Conservation (phyloP, 2,329 filamentous ascomycete species). For the Parascedosporium putredinis region DNA sequence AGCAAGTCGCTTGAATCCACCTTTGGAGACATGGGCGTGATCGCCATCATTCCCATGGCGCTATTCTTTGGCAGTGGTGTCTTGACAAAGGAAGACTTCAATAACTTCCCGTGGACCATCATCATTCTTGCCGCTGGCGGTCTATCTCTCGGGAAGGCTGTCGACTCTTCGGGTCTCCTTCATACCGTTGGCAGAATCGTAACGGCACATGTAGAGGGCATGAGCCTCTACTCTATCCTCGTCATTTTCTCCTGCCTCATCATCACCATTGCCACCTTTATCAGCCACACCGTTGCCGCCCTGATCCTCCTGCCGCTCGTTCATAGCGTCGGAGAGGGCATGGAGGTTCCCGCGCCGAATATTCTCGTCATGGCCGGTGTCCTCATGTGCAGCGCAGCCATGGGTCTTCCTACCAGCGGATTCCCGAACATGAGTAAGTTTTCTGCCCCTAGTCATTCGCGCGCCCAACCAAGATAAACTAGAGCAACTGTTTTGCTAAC, state of each 20-base stretch:
- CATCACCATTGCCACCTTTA: slow-evolving; percentile 90
- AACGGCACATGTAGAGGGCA: slow-evolving; percentile 59
- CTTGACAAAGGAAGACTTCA: slow-evolving; percentile 97
- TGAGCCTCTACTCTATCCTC: slow-evolving; percentile 77
- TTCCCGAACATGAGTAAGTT: slow-evolving; percentile 99
- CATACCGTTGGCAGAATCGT: slow-evolving; percentile 78
- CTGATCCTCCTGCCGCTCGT: slow-evolving; percentile 91
- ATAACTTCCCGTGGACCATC: slow-evolving; percentile 99
- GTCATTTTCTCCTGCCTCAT: slow-evolving; percentile 79
- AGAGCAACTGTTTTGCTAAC: not conserved
- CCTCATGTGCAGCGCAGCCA: slow-evolving; percentile 91
- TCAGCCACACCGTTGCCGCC: slow-evolving; percentile 92
- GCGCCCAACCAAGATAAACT: slow-evolving; percentile 1
- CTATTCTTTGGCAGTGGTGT: slow-evolving; percentile 96
- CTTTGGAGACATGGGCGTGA: slow-evolving; percentile 97
- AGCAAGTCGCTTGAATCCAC: slow-evolving; percentile 77
- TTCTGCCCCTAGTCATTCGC: not conserved
- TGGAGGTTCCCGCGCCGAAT: slow-evolving; percentile 88
- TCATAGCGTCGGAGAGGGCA: slow-evolving; percentile 68
- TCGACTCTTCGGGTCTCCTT: slow-evolving; percentile 83
- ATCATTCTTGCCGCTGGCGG: slow-evolving; percentile 96
- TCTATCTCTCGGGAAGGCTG: slow-evolving; percentile 82
- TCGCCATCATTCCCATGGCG: slow-evolving; percentile 90
- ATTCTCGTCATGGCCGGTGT: slow-evolving; percentile 90
- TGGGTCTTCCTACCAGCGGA: slow-evolving; percentile 89